Evolutionary conservation across 306 rosid species (phyloP), one percentile per base, ranked within the genome.

Genomic region (Quercus berberidifolia): DNA sequence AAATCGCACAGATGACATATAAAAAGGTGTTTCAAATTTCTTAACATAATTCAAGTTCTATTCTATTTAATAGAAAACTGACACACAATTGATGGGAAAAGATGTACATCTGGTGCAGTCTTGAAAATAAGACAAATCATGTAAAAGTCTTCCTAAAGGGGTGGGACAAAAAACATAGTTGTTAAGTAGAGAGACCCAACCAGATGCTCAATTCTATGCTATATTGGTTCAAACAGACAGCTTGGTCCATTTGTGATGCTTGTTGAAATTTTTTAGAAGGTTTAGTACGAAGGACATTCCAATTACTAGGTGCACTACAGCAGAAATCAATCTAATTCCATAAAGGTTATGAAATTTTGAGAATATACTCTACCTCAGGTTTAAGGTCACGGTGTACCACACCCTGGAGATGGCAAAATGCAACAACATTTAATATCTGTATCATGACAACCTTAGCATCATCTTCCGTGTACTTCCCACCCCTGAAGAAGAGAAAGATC

Each of bases 351-450:
- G 73, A 70, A 75, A 51, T 14, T 63, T 35, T 41, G 75, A 30
- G 25, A 55, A 64, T 18, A 59, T 69, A 79, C 71, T 78, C 74
- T 75, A 92, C 98, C 96, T 94, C 98, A 9, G 98, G 98, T 83
- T 94, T 94, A 68, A 94, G 98, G 82, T 94, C 98, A 6, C 98
- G 94, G 65, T 94, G 98, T 69, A 94, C 98, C 89, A 94, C 98
- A 41, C 98, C 98, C 74, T 94, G 97, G 69, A 94, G 90, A 76
- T 94, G 98, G 90, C 89, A 94, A 89, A 94, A 94, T 52, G 98
- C 86, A 84, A 89, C 98, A 57, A 92, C 92, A 73, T 89, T 92
- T 51, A 94, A 84, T 78, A 94, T 89, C 43, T 94, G 97, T 81
- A 73, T 77, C 92, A 94, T 49, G 76, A 94, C 96, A 38, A 83